Evolutionary conservation across 2,329 filamentous ascomycete species (phyloP).

Genomic region (Dryadomyces quercus-mongolicae): DNA sequence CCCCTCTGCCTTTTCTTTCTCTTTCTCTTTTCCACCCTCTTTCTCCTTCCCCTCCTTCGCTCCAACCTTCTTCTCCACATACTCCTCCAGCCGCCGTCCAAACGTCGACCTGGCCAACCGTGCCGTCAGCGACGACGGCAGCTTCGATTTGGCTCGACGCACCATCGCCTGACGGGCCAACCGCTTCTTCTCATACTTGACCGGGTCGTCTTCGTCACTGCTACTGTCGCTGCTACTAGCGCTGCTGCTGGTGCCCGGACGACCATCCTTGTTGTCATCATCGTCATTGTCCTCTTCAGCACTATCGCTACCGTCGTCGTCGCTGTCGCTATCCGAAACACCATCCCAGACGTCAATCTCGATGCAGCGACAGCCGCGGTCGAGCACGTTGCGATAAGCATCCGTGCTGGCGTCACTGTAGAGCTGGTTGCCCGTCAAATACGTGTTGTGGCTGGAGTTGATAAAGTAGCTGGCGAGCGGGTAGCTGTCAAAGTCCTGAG

Average conservation of each 20-base stretch:
- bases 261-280: neutral
- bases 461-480: constrained; percentile 88
- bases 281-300: constrained; percentile 12
- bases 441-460: constrained; percentile 91
- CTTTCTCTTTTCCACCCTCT: neutral
- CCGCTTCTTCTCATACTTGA: constrained; percentile 1
- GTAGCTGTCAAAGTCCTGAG: constrained; percentile 46
- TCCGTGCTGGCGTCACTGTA: constrained; percentile 77
- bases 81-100: constrained; percentile 27
- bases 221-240: neutral
- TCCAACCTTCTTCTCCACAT: constrained; percentile 18
- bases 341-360: constrained; percentile 97
- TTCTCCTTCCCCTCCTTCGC: constrained; percentile 1
- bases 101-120: constrained; percentile 37
- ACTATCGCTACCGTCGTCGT: constrained; percentile 45
- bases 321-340: constrained; percentile 18
- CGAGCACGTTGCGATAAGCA: constrained; percentile 73
- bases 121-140: constrained; percentile 29
- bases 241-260: neutral
- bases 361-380: constrained; percentile 78
- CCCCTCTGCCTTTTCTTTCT: neutral
- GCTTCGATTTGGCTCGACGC: constrained; percentile 50
- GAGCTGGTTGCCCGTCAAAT: constrained; percentile 79
- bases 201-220: constrained; percentile 18
- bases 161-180: constrained; percentile 44